Base-by-base conservation (phyloP, 306 rosid genomes). In the Carpinus fangiana region DNA sequence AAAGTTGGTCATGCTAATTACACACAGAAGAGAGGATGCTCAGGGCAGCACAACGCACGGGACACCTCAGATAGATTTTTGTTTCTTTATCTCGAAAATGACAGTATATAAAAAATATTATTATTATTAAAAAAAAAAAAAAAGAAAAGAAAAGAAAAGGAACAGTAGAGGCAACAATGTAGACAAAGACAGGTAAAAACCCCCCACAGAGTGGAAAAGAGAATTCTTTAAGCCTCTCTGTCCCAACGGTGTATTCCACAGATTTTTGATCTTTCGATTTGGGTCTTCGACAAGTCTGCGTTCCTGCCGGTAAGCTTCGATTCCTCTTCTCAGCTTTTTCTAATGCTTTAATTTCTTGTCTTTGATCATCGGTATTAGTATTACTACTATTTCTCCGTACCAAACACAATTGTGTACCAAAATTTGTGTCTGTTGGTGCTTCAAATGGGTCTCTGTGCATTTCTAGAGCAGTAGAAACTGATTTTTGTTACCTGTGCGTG, bases 291-390 rank as follows among this genome's bases (percentile, higher is more conserved):
- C 36, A 23, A 48, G 64, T 73, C 55, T 62, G 51, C 73, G 21
- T 36, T 61, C 65, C 71, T 78, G 34, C 79, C 12, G 85, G 86
- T 84, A 72, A 81, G 79, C 78, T 75, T 72, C 64, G 74, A 81
- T 85, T 60, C 48, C 53, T 62, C 75, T 74, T 55, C 38, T 55
- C 54, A 47, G 77, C 20, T 34, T 14, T 3, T 64, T 64, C 12
- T 6, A 14, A 26, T 36, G 75, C 59, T 73, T 86, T 66, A 8
- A 52, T 16, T 70, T 74, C 48, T 20, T 13, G 2, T 52, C 16
- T 54, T 10, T 26, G 43, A 53, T 70, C 70, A 41, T 17, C 64
- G 41, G 46, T 69, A 38, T 31, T 55, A 4, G 41, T 12, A 2
- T 65, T 21, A 47, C 48, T 69, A 34, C 11, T n/a, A 38, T 43